phyloP scores from a whole-genome alignment of 352 stramenopile species.

The Thalassiosira ordinaria region DNA sequence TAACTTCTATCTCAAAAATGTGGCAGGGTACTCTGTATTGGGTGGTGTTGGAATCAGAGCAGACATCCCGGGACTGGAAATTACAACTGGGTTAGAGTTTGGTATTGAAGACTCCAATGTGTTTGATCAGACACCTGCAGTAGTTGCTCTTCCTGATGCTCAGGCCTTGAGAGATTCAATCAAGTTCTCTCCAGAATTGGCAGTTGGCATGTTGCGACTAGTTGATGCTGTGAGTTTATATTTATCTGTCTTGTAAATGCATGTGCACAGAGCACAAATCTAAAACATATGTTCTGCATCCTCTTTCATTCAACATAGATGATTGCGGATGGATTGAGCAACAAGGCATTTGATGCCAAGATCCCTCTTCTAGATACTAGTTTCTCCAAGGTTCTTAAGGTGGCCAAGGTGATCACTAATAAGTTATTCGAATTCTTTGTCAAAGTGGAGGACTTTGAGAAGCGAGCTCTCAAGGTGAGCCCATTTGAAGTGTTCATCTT shows the following conservation, averaged over 20 bases:
- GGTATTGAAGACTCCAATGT: slow-evolving; percentile 32
- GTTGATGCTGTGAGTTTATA: slow-evolving; percentile 19
- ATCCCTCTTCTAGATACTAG: slow-evolving; percentile 43
- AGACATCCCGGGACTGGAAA: slow-evolving; percentile 22
- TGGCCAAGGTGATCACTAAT: slow-evolving; percentile 33
- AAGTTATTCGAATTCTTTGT: slow-evolving; percentile 55
- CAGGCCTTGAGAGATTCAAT: slow-evolving; percentile 36
- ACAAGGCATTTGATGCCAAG: slow-evolving; percentile 40
- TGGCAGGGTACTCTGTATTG: slow-evolving; percentile 18
- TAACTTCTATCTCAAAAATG: slow-evolving; percentile 41
- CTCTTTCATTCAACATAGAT: slow-evolving; percentile 2
- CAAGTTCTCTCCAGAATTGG: slow-evolving; percentile 37
- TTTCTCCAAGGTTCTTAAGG: slow-evolving; percentile 31
- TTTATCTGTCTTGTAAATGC: no score
- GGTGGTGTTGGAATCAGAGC: slow-evolving; percentile 7
- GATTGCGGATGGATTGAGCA: slow-evolving; percentile 23
- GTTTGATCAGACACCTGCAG: slow-evolving; percentile 37
- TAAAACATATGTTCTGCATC: no score
- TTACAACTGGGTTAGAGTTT: slow-evolving; percentile 28
- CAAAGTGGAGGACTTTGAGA: slow-evolving; percentile 17
- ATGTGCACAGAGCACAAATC: neutral
- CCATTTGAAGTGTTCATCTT: no score
- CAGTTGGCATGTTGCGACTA: slow-evolving; percentile 28
- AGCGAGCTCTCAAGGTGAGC: slow-evolving; percentile 43
- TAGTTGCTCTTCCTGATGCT: slow-evolving; percentile 17